Conservation (phyloP, 2,329 filamentous ascomycete genomes). For the Neoarthrinium moseri region DNA sequence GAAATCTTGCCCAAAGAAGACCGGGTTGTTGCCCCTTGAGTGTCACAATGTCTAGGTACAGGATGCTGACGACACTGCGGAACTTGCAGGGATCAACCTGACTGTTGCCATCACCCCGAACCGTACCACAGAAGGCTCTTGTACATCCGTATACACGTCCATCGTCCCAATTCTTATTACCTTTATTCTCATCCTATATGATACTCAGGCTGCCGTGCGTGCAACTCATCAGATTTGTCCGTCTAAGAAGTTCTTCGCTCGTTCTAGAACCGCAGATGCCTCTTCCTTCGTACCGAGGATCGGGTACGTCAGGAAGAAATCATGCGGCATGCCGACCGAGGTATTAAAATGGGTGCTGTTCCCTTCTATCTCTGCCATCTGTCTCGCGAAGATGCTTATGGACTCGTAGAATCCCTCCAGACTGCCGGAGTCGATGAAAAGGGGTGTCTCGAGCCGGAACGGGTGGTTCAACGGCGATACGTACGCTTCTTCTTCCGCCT, state of each 20-base stretch:
- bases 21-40: too few relatives aligned
- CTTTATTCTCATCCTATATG: too few relatives aligned
- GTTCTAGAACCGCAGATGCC: constrained; percentile 6
- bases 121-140: too few relatives aligned
- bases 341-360: constrained; percentile 14
- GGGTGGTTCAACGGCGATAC: constrained; percentile 21
- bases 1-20: too few relatives aligned
- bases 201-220: too few relatives aligned
- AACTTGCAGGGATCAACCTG: too few relatives aligned
- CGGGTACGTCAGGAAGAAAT: constrained; percentile 11
- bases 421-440: constrained; percentile 17
- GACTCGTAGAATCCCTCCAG: constrained; percentile 16
- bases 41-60: too few relatives aligned
- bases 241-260: neutral
- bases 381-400: constrained; percentile 14
- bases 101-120: too few relatives aligned
- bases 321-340: constrained; percentile 13
- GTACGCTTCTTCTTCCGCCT: constrained; percentile 12
- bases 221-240: too few relatives aligned
- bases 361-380: constrained; percentile 16
- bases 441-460: constrained; percentile 15
- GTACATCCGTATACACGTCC: too few relatives aligned
- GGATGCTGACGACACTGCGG: too few relatives aligned
- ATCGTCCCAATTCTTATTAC: too few relatives aligned
- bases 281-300: constrained; percentile 6